Evolutionary conservation across 768 basidiomycete species (phyloP), one percentile per base, ranked within the genome.

Genomic region (Hortiboletus flavorubellus): DNA sequence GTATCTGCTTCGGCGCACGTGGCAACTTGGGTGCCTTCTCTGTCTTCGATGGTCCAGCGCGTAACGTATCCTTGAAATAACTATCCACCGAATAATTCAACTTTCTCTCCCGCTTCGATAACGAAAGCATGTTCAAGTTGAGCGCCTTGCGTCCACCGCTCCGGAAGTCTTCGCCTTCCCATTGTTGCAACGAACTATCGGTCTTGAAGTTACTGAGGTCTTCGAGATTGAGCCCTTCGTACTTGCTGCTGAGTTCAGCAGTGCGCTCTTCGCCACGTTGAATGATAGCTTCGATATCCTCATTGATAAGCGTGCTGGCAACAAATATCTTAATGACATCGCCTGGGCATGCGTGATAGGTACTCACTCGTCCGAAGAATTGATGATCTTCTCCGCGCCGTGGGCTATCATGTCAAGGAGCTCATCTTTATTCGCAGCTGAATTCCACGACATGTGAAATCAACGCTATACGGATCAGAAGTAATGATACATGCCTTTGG

Each of bases 381-480:
- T 96, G 70, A 98, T 94, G 53, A 99, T 98, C 72, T 93, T 90
- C 69, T 98, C 96, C 0, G 94, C 96, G 18, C 97, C 96, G 64
- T 96, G 93, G 7, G 94, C 87, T 55, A 99, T 98, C 93, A 98
- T 99, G 67, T 98, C 95, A 35, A 98, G 75, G 14, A 99, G 78
- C 55, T 98, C 97, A 46, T 98, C 97, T 75, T 98, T 98, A 70
- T 85, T 91, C 15, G 91, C 88, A 50, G 91, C 94, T 87, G 63
- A n/a, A 47, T 44, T 38, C 51, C 35, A 42, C 54, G 23, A 60
- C 18, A 30, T 34, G 43, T 53, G 12, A 48, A 31, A 29, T 34
- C 18, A 38, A 14, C 7, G 14, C 26, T 33, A 56, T 47, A 29
- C 5, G 4, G 42, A 56, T 40, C 46, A 8, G 5, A 15, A 2